Evolutionary conservation across 345 rosid species (phyloP).

Genomic region (Lenwebbia sp.): DNA sequence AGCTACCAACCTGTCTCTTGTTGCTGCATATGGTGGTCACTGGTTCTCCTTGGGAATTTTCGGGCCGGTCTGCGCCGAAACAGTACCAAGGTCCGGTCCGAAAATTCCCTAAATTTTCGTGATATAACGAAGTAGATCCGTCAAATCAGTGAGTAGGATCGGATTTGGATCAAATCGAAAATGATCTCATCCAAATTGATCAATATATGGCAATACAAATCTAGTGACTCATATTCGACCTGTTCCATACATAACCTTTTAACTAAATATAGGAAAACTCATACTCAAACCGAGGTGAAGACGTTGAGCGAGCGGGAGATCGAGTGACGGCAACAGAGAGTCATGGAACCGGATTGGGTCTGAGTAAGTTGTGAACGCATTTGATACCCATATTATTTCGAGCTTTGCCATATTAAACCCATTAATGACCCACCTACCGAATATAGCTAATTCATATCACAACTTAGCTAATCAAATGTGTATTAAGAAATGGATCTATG

Average conservation of each 20-base stretch:
- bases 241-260: background rate
- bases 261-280: background rate
- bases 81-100: too few species aligned
- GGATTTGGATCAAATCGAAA: rapidly evolving
- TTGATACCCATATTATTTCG: too few species aligned
- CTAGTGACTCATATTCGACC: rapidly evolving
- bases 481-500: background rate
- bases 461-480: rapidly evolving
- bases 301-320: background rate
- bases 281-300: background rate
- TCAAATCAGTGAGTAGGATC: rapidly evolving
- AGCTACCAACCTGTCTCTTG: too few species aligned
- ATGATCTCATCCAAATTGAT: background rate
- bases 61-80: too few species aligned
- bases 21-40: too few species aligned
- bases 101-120: too few species aligned
- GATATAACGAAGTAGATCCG: background rate
- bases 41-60: too few species aligned
- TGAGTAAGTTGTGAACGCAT: rapidly evolving
- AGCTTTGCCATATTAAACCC: too few species aligned
- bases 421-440: rapidly evolving
- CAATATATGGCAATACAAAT: background rate
- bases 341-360: background rate
- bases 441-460: rapidly evolving
- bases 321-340: background rate